Evolutionary conservation across 306 rosid genomes (phyloP).

Genomic region (Prunus salicina): DNA sequence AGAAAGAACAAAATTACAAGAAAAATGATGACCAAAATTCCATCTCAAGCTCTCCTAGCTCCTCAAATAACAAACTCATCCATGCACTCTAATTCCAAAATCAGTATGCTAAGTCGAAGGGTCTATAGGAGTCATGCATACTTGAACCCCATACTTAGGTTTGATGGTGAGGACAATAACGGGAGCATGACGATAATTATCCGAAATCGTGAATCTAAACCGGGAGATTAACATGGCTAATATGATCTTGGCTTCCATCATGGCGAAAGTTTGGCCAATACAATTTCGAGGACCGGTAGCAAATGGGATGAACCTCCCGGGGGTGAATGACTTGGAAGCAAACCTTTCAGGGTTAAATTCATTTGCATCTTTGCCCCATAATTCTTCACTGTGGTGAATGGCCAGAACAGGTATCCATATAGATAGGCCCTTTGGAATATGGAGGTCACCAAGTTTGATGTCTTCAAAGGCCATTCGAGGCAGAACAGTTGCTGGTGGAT

Average conservation of each 20-base stretch:
- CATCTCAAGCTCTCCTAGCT: slow-evolving; percentile 2
- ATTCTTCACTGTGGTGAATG: slow-evolving; percentile 81
- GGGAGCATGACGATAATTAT: slow-evolving; percentile 84
- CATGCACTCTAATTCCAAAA: neutral
- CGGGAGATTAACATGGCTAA: slow-evolving; percentile 72
- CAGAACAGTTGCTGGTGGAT: slow-evolving; percentile 89
- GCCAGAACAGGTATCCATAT: slow-evolving; percentile 96
- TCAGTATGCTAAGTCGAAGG: slow-evolving; percentile 3
- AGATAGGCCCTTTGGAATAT: slow-evolving; percentile 86
- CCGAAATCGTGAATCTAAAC: slow-evolving; percentile 66
- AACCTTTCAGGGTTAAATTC: slow-evolving; percentile 88
- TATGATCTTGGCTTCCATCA: slow-evolving; percentile 93
- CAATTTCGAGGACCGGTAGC: slow-evolving; percentile 89
- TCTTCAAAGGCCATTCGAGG: slow-evolving; percentile 95
- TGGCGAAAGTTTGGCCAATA: slow-evolving; percentile 82
- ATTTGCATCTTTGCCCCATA: slow-evolving; percentile 95
- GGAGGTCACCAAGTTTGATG: slow-evolving; percentile 69
- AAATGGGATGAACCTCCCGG: slow-evolving; percentile 83
- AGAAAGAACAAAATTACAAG: slow-evolving; percentile 23
- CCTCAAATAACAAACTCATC: neutral
- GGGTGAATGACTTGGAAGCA: slow-evolving; percentile 57
- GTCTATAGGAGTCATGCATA: slow-evolving; percentile 64
- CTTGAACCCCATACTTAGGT: slow-evolving; percentile 93
- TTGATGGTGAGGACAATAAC: slow-evolving; percentile 81
- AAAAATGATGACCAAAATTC: neutral